Conservation (phyloP, 257 asterid species). For the Solanum pimpinellifolium region DNA sequence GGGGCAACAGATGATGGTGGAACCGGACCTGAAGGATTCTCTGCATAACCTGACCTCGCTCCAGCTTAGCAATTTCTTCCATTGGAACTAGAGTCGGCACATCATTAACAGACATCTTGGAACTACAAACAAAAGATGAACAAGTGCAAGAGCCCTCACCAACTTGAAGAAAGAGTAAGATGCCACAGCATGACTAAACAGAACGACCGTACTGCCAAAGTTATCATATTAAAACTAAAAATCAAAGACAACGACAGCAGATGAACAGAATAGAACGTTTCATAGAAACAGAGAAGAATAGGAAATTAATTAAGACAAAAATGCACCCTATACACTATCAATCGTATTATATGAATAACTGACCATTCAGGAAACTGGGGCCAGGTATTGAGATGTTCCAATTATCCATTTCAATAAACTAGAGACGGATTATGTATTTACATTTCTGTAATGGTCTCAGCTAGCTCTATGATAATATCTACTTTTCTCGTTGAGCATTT, state of each 20-base stretch:
- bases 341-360: not conserved
- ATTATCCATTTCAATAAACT: not conserved
- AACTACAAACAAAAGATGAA: slow-evolving; percentile 33
- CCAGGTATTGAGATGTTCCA: not conserved
- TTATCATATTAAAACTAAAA: not conserved
- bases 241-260: not conserved
- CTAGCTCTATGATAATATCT: not conserved
- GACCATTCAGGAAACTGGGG: not conserved
- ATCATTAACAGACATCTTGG: slow-evolving; percentile 27
- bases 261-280: not conserved
- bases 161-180: not conserved
- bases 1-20: slow-evolving; percentile 86
- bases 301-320: not conserved
- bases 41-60: slow-evolving; percentile 47
- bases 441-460: not conserved
- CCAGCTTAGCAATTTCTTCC: slow-evolving; percentile 60
- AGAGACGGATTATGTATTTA: not conserved
- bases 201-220: not conserved
- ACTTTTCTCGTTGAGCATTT: not conserved
- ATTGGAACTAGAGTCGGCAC: slow-evolving; percentile 46
- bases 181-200: not conserved
- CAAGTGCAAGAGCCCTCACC: not conserved
- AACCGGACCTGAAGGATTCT: slow-evolving; percentile 67
- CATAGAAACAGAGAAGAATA: not conserved
- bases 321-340: not conserved